Base-by-base conservation (phyloP, 805 yeast genomes). In the Yarrowia hollandica region DNA sequence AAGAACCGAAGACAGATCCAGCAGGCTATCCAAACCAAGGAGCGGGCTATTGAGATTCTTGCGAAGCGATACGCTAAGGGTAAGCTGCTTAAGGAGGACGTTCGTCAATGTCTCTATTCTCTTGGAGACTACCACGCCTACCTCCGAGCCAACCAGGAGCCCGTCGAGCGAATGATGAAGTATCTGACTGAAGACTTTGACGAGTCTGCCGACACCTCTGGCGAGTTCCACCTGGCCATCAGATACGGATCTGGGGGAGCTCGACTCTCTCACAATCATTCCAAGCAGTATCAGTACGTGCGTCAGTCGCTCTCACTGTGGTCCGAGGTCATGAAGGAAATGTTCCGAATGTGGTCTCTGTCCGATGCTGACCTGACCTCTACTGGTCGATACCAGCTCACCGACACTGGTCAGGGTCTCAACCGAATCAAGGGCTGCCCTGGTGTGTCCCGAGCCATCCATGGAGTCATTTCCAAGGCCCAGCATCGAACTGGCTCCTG, bases 321-420 rank as follows among this genome's bases (percentile, higher is more conserved):
- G 95, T 82, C 88, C 0, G 78, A 83, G 60, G 85, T 87, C 60
- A 87, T 85, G 83, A 74, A 87, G 59, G 90, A 88, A 62, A 84
- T 87, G 87, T 82, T 85, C 64, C 81, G 79, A 70, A 71, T 87
- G 19, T 87, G 95, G 95, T 82, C 82, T 33, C 76, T 84, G 31
- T 90, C 92, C 0, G 95, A 87, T 67, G 80, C 79, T 37, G 94
- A 88, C 68, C 72, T 87, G 58, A 80, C 84, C 64, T 77, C 81
- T 62, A 66, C 72, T 5, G 73, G 74, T 21, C 64, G 73, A 10
- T 87, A 88, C 66, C 78, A 78, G 62, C 71, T 87, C 23, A 75
- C 81, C 6, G 85, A 86, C 55, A 87, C 94, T 0, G 95, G 94
- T 2, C 95, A 87, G 71, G 95, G 95, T 26, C 74, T 88, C 22